Evolutionary conservation across 805 yeast species (phyloP), one percentile per base, ranked within the genome.

Genomic region (Grigorovia yakushimaensis): DNA sequence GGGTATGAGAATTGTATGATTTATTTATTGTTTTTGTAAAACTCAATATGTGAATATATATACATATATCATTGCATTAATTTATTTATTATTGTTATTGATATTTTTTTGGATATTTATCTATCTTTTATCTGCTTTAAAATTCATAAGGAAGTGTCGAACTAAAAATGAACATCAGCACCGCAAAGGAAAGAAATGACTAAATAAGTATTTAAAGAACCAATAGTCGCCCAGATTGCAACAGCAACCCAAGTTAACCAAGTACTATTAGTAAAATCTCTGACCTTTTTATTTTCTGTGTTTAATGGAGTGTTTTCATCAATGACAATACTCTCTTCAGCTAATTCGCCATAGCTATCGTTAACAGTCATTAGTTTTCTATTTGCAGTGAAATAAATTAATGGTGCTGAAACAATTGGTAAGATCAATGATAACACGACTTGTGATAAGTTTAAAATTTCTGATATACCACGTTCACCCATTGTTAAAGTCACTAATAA

Each of bases 401-500:
- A 71, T 20, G 97, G 97, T 0, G 95, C 95, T 39, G 88, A 79
- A 5, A 88, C 93, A 51, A 87, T 77, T 1, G 97, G 97, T 48
- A 88, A 71, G 46, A 89, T 77, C 53, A 89, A 63, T 2, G 93
- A 81, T 39, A 88, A 71, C 17, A 85, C 82, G 22, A 88, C 97
- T 65, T 88, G 97, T 42, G 87, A 78, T 5, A 81, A 78, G 57
- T 89, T 89, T 57, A 88, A 70, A 22, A 84, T 82, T 47, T 74
- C 75, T 17, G 86, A 74, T 44, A 88, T 72, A 4, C 96, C 96
- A 60, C 81, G 84, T 53, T 95, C 77, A 3, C 96, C 97, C 52
- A 84, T 75, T 7, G 76, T 65, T 5, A 78, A 46, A 1, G 89
- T 85, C 33, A 88, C 88, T 37, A 83, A 63, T 19, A 88, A 68